Base-by-base conservation (phyloP, 2,329 filamentous ascomycete genomes). In the Coniella lustricola region DNA sequence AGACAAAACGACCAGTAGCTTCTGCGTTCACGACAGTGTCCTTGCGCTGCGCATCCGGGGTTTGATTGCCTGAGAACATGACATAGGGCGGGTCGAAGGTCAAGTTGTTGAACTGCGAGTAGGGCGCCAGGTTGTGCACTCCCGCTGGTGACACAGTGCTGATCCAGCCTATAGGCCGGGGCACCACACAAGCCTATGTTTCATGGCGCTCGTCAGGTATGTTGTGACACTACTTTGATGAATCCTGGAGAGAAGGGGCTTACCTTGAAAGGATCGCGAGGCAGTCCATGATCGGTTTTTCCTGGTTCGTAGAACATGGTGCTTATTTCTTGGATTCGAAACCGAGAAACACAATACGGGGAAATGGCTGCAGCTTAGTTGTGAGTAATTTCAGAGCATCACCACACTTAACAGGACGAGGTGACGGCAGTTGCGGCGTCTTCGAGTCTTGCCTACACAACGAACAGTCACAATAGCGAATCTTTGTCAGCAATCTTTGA, bases 111-210 rank as follows among this genome's bases (percentile, higher is more conserved):
- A 82, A 82, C 62, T 82, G 79, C 0, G 67, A 73, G 63, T 77
- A 82, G 0, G 79, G 79, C 0, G 78, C 79, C 2, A 82, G 70
- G 55, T 82, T 82, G 58, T 75, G 66, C 42, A 63, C 58, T 50
- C 72, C 71, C 7, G 60, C 54, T 14, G 62, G 58, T n/a, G 71
- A 73, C 50, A 71, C 66, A 1, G 78, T 80, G 18, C 72, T 77
- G 57, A 82, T 81, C 77, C 79, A 82, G 54, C 79, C 79, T 44
- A 82, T 82, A 18, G 79, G 77, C 14, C 79, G 71, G 14, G 79
- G 79, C 36, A 81, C 66, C 3, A 82, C 77, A 60, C 78, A 82
- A 31, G 71, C 69, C 70, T 75, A 36, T 16, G 20, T 33, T 7
- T 7, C 21, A 32, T 10, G 20, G 16, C 13, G n/a, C 9, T 20